Base-by-base conservation (phyloP, 1,284 basidiomycete species). In the Ganoderma boninense region DNA sequence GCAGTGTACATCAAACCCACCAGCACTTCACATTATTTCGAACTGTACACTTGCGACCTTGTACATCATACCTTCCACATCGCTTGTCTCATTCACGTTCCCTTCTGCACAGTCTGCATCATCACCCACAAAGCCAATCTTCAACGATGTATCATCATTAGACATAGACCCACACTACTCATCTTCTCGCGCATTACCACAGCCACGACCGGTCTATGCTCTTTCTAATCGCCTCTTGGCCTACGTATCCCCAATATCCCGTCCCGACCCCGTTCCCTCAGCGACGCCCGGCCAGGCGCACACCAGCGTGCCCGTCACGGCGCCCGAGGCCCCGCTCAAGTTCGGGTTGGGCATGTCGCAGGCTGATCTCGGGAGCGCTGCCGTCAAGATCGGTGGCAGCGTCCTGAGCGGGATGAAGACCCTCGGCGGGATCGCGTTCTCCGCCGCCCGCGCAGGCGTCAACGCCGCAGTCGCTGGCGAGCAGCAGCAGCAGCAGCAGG, bases 201-300 rank as follows among this genome's bases (percentile, higher is more conserved):
- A 70, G 72, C 83, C 83, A 1, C 79, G 76, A 32, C 87, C 90
- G 2, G 80, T 91, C 11, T 93, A 89, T 75, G 84, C 90, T 6
- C 83, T 92, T 18, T 90, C 88, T 23, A 81, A 84, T 57, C 88
- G 92, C 16, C 84, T 93, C 26, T 83, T 94, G 8, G 91, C 90
- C 5, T 93, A 87, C 72, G 85, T 87, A 8, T 87, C 88, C 0
- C 76, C 84, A 10, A 82, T 85, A 0, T 78, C 82, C 29, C 74
- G 79, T 16, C 62, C 66, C 20, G 70, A 75, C 35, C 46, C 71
- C 16, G 40, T 70, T 29, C 56, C 73, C 40, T 70, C 66, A 11
- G 32, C 77, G 7, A 65, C 79, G 42, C 62, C 74, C 23, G 71
- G 65, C 64, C 70, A 73, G 71, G 73, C 74, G 66, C 77, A 64